phyloP scores from a whole-genome alignment of 306 rosid species.

The Vigna nakashimae region DNA sequence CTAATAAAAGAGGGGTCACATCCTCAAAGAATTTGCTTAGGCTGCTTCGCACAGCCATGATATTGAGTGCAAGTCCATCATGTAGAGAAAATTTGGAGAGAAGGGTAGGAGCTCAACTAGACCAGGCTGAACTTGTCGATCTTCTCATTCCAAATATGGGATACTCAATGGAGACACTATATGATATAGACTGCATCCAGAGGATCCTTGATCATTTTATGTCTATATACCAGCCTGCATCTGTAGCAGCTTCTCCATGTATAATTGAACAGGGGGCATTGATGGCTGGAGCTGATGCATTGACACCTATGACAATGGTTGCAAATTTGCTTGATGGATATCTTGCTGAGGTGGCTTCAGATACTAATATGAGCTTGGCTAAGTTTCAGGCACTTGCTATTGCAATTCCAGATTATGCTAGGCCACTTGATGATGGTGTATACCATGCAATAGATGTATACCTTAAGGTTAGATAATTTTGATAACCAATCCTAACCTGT shows the following conservation, averaged over 20 bases:
- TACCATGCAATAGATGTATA: slow-evolving; percentile 88
- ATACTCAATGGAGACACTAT: slow-evolving; percentile 75
- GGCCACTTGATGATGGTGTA: slow-evolving; percentile 79
- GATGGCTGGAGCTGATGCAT: slow-evolving; percentile 56
- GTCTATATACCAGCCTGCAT: slow-evolving; percentile 60
- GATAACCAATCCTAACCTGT: slow-evolving; percentile 9
- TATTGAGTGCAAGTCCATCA: slow-evolving; percentile 72
- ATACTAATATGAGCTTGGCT: slow-evolving; percentile 70
- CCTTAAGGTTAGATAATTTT: slow-evolving; percentile 70
- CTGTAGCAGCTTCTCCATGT: slow-evolving; percentile 65
- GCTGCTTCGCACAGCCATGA: slow-evolving; percentile 80
- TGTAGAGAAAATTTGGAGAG: slow-evolving; percentile 83
- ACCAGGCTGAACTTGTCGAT: slow-evolving; percentile 75
- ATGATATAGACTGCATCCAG: slow-evolving; percentile 80
- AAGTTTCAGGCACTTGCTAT: slow-evolving; percentile 86
- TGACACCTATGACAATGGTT: slow-evolving; percentile 78
- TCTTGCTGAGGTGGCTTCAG: slow-evolving; percentile 88
- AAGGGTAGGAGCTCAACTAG: slow-evolving; percentile 78
- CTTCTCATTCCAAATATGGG: slow-evolving; percentile 87
- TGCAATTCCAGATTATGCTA: slow-evolving; percentile 80
- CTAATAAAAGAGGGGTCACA: slow-evolving; percentile 69
- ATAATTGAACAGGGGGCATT: slow-evolving; percentile 64
- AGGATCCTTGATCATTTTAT: slow-evolving; percentile 85
- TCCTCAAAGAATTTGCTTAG: slow-evolving; percentile 69
- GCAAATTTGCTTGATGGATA: slow-evolving; percentile 82